A percentile compares a stretch with the other conserved stretches of the same genome.
These are phyloP conservation scores for Aspergillus homomorphus DNA, from an alignment of 495 filamentous ascomycete genomes.

Conservation along the genomic window DNA sequence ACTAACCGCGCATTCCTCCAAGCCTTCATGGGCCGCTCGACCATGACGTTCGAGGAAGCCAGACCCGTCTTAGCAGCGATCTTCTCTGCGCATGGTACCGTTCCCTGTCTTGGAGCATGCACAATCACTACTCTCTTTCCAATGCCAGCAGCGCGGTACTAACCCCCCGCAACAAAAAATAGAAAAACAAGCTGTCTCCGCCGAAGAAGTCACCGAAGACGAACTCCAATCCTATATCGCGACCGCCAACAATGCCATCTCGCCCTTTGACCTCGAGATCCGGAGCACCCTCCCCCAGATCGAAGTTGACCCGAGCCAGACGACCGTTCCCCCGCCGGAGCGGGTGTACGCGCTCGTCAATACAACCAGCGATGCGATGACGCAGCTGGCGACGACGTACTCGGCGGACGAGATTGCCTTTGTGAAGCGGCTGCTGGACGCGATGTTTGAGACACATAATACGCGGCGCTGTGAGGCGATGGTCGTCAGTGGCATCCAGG, in stretches of 20 bases:
- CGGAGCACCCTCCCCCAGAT: slow-evolving; percentile 65
- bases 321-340: slow-evolving; percentile 17
- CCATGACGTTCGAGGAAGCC: slow-evolving; percentile 70
- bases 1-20: slow-evolving; percentile 91
- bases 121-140: not conserved
- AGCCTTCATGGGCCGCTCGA: slow-evolving; percentile 75
- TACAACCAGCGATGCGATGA: slow-evolving; percentile 74
- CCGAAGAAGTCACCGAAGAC: slow-evolving; percentile 61
- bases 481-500: slow-evolving; percentile 74
- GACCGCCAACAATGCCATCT: slow-evolving; percentile 66
- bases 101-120: not conserved
- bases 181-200: slow-evolving; percentile 43
- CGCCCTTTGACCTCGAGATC: slow-evolving; percentile 83
- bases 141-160: not conserved
- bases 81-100: slow-evolving; percentile 52
- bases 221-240: slow-evolving; percentile 67
- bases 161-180: not conserved
- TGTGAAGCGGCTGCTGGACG: slow-evolving; percentile 82
- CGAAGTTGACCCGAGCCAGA: slow-evolving; percentile 16
- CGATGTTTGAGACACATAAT: slow-evolving; percentile 88
- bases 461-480: slow-evolving; percentile 71
- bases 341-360: slow-evolving; percentile 80
- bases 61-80: slow-evolving; percentile 75
- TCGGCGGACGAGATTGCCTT: slow-evolving; percentile 84
- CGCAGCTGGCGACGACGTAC: slow-evolving; percentile 81